Evolutionary conservation across 768 basidiomycete genomes (phyloP), one percentile per base, ranked within the genome.

Genomic region (Mycena indigotica): DNA sequence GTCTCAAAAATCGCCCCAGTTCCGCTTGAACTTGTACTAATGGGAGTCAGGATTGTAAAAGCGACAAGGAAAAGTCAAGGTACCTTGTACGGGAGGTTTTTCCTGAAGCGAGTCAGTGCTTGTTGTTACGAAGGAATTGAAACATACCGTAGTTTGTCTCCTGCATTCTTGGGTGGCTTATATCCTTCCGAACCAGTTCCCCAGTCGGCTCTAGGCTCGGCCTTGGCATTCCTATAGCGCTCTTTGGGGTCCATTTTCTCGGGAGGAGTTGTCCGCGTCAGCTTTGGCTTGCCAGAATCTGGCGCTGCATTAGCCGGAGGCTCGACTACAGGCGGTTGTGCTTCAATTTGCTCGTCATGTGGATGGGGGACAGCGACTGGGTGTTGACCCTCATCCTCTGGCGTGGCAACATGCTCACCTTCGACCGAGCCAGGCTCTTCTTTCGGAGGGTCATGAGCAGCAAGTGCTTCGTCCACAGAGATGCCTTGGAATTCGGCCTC

Each of bases 81-180:
- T 77, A 93, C 91, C 88, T 94, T 94, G 83, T 94, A 94, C 15
- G 92, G 92, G 52, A 91, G 62, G 69, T 93, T 93, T 75, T 82
- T 89, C 70, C 88, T 87, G 67, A 19, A 45, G n/a, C n/a, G n/a
- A n/a, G n/a, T n/a, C n/a, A n/a, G n/a, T n/a, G n/a, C n/a, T n/a
- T n/a, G n/a, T n/a, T n/a, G n/a, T n/a, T n/a, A n/a, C n/a, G 19
- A 52, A 41, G 35, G 44, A 12, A 12, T 32, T n/a, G n/a, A 59
- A 58, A 68, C 79, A 5, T 56, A 86, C 84, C 90, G 84, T 81
- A 94, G 77, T 70, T 84, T 89, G 61, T 96, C 95, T 41, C 77
- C 78, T 1, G 88, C 74, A n/a, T 82, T 83, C 51, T 79, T 84
- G n/a, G 91, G 91, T 25, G 82, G 75, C 66, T 84, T 84, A 70